Evolutionary conservation across 1,139 yeast species (phyloP).

Genomic region (Komagataea norvegica): DNA sequence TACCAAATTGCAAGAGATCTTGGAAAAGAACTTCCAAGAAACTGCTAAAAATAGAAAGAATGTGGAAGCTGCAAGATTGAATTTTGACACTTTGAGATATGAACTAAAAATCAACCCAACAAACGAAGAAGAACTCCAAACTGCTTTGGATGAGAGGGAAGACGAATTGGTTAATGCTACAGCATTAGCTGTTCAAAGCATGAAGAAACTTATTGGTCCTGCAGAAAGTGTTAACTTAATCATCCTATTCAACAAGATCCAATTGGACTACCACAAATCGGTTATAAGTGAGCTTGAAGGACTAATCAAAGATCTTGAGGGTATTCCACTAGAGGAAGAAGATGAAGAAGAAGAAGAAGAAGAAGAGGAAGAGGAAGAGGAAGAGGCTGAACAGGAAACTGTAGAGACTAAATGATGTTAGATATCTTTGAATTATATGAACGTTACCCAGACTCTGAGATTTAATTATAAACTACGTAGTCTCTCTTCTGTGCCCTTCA

Average conservation of each 20-base stretch:
- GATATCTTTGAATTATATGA: too few relatives aligned
- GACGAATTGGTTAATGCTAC: constrained; percentile 78
- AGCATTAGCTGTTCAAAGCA: constrained; percentile 67
- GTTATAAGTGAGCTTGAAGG: constrained; percentile 41
- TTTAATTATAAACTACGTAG: too few relatives aligned
- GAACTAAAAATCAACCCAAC: constrained; percentile 39
- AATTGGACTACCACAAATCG: constrained; percentile 60
- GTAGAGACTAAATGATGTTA: constrained; percentile 1
- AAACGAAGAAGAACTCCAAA: constrained; percentile 23
- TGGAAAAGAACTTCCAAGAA: constrained; percentile 55
- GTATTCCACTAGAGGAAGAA: constrained; percentile 36
- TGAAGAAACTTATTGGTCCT: constrained; percentile 68
- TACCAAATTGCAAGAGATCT: constrained; percentile 43
- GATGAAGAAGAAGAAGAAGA: constrained; percentile 30
- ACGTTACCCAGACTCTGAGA: too few relatives aligned
- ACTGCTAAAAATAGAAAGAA: constrained; percentile 58
- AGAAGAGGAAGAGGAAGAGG: constrained; percentile 13
- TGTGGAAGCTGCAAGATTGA: constrained; percentile 65
- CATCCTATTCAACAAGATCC: constrained; percentile 60
- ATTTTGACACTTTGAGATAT: constrained; percentile 64
- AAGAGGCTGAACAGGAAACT: constrained; percentile 4
- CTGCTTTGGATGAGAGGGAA: constrained; percentile 53
- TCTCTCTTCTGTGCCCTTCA: too few relatives aligned
- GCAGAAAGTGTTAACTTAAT: constrained; percentile 57
- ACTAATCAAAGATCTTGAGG: constrained; percentile 38